These are phyloP conservation scores for Auriscalpium vulgare DNA, from an alignment of 768 basidiomycete genomes.

Conservation along the genomic window DNA sequence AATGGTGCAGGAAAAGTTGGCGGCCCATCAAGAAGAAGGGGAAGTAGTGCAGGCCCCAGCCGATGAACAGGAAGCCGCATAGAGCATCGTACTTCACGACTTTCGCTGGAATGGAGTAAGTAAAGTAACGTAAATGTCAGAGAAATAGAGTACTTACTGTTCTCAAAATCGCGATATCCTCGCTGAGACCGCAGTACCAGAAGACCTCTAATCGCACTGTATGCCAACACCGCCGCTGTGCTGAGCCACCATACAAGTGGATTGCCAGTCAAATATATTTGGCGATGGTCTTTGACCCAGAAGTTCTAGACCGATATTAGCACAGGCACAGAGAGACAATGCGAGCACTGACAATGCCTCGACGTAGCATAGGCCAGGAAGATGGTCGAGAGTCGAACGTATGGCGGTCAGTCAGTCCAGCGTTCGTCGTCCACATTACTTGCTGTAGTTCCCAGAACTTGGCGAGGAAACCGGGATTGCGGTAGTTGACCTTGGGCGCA, in stretches of 20 bases:
- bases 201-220: conserved; percentile 63
- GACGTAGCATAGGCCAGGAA: conserved; percentile 82
- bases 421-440: conserved; percentile 98
- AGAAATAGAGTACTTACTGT: conserved; percentile 48
- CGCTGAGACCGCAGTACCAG: conserved; percentile 85
- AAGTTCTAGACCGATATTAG: conserved; percentile 58
- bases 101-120: conserved; percentile 47
- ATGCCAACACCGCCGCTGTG: conserved; percentile 60
- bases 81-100: conserved; percentile 88
- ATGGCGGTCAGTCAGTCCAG: conserved; percentile 91
- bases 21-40: conserved; percentile 98
- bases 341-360: conserved; percentile 75
- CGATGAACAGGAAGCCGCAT: conserved; percentile 86
- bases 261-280: conserved; percentile 94
- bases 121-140: neutral
- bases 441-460: conserved; percentile 90
- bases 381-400: conserved; percentile 91
- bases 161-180: conserved; percentile 87
- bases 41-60: conserved; percentile 89
- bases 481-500: conserved; percentile 84
- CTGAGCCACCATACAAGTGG: conserved; percentile 90
- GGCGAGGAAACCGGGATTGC: conserved; percentile 75
- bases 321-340: neutral
- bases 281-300: conserved; percentile 95
- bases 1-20: conserved; percentile 97